These are phyloP conservation scores for Ploettnerulaceae sp. DNA, from an alignment of 2,329 filamentous ascomycete genomes.

Conservation along the genomic window DNA sequence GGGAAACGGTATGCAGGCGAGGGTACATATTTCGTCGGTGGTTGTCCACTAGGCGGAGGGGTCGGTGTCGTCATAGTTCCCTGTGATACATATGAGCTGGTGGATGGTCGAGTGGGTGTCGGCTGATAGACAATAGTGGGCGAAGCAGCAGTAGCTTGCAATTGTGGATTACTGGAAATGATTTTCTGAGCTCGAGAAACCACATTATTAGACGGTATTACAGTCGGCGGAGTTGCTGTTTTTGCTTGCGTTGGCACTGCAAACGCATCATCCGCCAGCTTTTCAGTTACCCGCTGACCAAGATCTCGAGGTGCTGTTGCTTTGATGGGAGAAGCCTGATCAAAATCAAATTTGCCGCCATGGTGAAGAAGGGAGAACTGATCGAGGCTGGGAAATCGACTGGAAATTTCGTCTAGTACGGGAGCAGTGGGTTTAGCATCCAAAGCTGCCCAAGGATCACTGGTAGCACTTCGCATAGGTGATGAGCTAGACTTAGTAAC, in stretches of 20 bases:
- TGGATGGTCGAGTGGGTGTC: constrained; percentile 37
- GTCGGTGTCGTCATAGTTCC: constrained; percentile 75
- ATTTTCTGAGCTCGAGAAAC: constrained; percentile 60
- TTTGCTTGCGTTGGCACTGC: constrained; percentile 34
- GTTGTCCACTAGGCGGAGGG: constrained; percentile 34
- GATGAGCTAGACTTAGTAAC: constrained; percentile 57
- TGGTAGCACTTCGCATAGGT: constrained; percentile 61
- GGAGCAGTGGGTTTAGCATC: constrained; percentile 59
- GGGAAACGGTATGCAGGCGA: constrained; percentile 29
- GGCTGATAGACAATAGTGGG: constrained; percentile 32
- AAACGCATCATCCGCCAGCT: constrained; percentile 82
- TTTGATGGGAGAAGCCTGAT: constrained; percentile 47
- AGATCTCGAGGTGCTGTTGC: constrained; percentile 48
- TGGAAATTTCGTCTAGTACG: constrained; percentile 73
- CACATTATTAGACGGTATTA: constrained; percentile 33
- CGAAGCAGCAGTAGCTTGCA: constrained; percentile 45
- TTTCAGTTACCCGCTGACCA: constrained; percentile 65
- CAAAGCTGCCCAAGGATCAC: constrained; percentile 86
- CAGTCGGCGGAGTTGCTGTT: constrained; percentile 14
- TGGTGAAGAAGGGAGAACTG: constrained; percentile 91
- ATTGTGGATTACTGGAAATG: constrained; percentile 57
- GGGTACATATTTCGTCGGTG: constrained; percentile 23
- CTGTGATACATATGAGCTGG: constrained; percentile 52
- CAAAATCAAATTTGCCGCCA: constrained; percentile 80
- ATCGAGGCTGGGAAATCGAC: constrained; percentile 83